A percentile compares a stretch with the other conserved stretches of the same genome.
phyloP scores from a whole-genome alignment of 2,329 filamentous ascomycete species.

The Xylaria sp. region DNA sequence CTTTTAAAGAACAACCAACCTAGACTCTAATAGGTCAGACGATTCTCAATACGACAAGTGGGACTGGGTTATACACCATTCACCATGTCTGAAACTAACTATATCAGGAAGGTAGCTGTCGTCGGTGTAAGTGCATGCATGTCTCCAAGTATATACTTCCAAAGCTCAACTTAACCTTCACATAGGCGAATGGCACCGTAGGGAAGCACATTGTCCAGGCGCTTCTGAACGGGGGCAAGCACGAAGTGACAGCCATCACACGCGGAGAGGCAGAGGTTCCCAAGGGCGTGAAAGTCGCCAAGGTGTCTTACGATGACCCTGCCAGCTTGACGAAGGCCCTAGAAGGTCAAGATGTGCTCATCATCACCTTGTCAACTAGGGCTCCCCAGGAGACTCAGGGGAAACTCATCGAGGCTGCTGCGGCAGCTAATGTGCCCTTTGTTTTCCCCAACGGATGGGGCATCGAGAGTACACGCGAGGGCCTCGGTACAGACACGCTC shows the following conservation, averaged over 20 bases:
- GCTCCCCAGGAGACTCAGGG: constrained; percentile 58
- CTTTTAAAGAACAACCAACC: neutral
- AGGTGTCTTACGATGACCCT: constrained; percentile 58
- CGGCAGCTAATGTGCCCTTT: constrained; percentile 63
- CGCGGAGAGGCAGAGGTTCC: constrained; percentile 57
- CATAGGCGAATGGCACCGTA: constrained; percentile 56
- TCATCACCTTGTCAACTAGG: constrained; percentile 61
- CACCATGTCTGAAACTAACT: constrained; percentile 45
- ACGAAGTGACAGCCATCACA: constrained; percentile 62
- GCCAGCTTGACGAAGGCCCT: constrained; percentile 60
- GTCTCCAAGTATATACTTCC: neutral
- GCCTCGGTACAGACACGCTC: constrained; percentile 49
- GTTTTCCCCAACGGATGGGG: constrained; percentile 65
- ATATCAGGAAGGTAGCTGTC: constrained; percentile 57
- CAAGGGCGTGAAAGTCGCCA: constrained; percentile 53
- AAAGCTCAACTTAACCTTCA: constrained; percentile 21
- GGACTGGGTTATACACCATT: neutral
- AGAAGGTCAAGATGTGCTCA: constrained; percentile 63
- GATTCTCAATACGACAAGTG: neutral
- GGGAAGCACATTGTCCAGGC: constrained; percentile 52
- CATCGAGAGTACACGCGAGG: constrained; percentile 53
- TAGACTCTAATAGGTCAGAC: neutral
- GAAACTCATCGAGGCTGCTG: constrained; percentile 65
- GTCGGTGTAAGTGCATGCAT: constrained; percentile 56
- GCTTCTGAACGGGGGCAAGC: constrained; percentile 59